Conservation (phyloP, 2,329 filamentous ascomycete genomes). For the Diaporthe citrichinensis region DNA sequence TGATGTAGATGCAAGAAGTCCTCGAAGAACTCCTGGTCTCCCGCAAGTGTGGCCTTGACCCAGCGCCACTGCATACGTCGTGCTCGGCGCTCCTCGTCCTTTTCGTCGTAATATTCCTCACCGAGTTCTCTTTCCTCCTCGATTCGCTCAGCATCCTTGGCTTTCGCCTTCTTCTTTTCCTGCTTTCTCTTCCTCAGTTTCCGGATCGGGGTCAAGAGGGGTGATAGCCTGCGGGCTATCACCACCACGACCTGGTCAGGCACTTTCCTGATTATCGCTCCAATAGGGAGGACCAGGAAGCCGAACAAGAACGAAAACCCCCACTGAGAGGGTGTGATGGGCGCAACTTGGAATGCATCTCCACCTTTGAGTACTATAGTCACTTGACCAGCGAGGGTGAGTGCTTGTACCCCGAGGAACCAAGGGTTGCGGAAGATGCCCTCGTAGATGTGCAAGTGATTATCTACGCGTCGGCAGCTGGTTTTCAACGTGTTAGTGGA, state of each 20-base stretch:
- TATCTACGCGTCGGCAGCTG: constrained; percentile 82
- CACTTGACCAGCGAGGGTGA: constrained; percentile 79
- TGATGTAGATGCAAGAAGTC: constrained; percentile 20
- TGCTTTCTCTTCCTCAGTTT: background rate
- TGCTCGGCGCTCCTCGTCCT: constrained; percentile 28
- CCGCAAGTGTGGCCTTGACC: constrained; percentile 22
- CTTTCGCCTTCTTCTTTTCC: constrained; percentile 14
- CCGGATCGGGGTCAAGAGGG: constrained; percentile 6
- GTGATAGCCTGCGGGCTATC: constrained; percentile 6
- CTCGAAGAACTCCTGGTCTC: constrained; percentile 23
- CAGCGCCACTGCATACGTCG: constrained; percentile 28
- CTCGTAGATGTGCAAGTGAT: constrained; percentile 88
- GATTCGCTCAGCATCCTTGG: background rate
- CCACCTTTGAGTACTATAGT: constrained; percentile 81
- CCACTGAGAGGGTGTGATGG: constrained; percentile 77
- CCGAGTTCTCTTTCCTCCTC: background rate
- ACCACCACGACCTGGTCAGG: constrained; percentile 20
- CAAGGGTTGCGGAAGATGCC: constrained; percentile 81
- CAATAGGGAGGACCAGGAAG: constrained; percentile 66
- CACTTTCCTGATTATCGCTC: constrained; percentile 11
- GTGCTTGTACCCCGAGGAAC: constrained; percentile 77
- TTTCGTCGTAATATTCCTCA: constrained; percentile 20
- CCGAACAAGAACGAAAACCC: constrained; percentile 79
- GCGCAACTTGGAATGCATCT: constrained; percentile 73
- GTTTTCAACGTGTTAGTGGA: background rate